Base-by-base conservation (phyloP, 2,329 filamentous ascomycete species). In the Blastomyces emzantsi region DNA sequence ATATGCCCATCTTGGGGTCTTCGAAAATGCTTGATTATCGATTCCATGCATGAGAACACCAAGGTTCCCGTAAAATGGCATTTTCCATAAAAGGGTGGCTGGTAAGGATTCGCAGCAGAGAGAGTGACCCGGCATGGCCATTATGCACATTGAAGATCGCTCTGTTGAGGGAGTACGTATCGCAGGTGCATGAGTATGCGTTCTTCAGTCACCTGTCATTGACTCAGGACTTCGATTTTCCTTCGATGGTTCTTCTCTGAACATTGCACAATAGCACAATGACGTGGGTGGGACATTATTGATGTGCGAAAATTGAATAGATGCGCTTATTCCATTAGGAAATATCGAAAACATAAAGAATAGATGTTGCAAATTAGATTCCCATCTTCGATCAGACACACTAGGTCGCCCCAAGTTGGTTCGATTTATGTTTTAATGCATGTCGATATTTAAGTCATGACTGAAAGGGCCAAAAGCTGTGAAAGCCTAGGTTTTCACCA, bases 171-270 rank as follows among this genome's bases (percentile, higher is more conserved):
- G 39, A 33, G 13, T 30, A n/a, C 6, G 28, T 22, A 22, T 47
- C 25, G 8, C 19, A 33, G 41, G 33, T 47, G 22, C 25, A 33
- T 30, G 25, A 47, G 28, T 33, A 7, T 47, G 15, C 41, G 22
- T 45, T 59, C 56, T 43, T 59, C 56, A 45, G 56, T 28, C 25
- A 59, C n/a, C 56, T 47, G 57, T n/a, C 41, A 60, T n/a, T 33
- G 39, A 36, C 41, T 15, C 17, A 6, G 41, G 30, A 33, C 19
- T 60, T 60, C 57, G 11, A 45, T 9, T 45, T 33, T 60, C 22
- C 41, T 36, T 49, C 57, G 57, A 33, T 36, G 6, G 22, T 60
- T 60, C 25, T 47, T 49, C 41, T 39, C 11, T 49, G 41, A 41
- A 19, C 45, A 47, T 22, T 30, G 39, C 22, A 60, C 19, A 45